phyloP scores from a whole-genome alignment of 1,284 basidiomycete species.

The Ceratorhiza oryzae-sativae region DNA sequence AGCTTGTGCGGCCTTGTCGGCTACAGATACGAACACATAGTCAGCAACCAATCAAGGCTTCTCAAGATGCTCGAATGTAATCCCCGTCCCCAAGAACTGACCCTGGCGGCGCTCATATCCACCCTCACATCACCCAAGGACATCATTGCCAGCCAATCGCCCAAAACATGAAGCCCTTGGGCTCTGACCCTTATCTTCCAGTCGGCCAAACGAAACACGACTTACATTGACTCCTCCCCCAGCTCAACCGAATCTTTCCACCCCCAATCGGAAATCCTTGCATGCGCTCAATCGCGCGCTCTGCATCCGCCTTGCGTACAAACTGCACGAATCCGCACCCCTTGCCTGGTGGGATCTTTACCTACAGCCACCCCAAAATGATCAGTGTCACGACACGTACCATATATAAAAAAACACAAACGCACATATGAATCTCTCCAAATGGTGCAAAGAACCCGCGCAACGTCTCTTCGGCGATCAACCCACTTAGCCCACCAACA shows the following conservation, averaged over 20 bases:
- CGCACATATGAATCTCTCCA: slow-evolving; percentile 90
- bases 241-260: slow-evolving; percentile 87
- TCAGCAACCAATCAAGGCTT: slow-evolving; percentile 6
- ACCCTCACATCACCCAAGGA: neutral
- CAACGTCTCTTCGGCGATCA: slow-evolving; percentile 87
- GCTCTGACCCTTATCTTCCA: neutral
- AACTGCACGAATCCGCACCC: slow-evolving; percentile 97
- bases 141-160: neutral
- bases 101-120: neutral
- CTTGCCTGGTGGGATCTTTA: slow-evolving; percentile 94
- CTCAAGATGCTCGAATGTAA: neutral
- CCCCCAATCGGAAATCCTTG: slow-evolving; percentile 94
- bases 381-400: neutral
- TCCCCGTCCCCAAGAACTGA: neutral
- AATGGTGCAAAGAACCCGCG: slow-evolving; percentile 88
- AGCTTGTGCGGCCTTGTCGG: slow-evolving; percentile 86
- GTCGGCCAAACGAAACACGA: slow-evolving; percentile 38
- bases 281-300: slow-evolving; percentile 93
- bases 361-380: slow-evolving; percentile 55
- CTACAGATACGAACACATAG: slow-evolving; percentile 37
- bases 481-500: slow-evolving; percentile 83
- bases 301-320: slow-evolving; percentile 88
- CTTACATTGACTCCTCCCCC: slow-evolving; percentile 91
- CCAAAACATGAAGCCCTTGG: neutral
- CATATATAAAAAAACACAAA: slow-evolving; percentile 42